phyloP scores from a whole-genome alignment of 2,329 filamentous ascomycete genomes.

The Arthrobotrys sphaeroides region DNA sequence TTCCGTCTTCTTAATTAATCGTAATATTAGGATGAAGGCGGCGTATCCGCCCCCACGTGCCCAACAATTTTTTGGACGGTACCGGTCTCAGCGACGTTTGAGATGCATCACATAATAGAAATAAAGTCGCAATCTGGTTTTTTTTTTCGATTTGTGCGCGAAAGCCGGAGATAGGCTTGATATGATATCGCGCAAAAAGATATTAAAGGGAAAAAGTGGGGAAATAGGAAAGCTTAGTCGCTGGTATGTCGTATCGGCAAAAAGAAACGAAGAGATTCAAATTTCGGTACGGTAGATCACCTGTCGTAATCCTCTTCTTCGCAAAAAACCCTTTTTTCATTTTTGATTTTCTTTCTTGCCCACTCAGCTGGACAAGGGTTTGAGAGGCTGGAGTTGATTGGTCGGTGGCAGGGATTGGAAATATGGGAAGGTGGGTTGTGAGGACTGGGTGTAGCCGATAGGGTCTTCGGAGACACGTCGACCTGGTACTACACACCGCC shows the following conservation, averaged over 20 bases:
- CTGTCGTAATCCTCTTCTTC: constrained; percentile 27
- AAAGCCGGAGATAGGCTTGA: constrained; percentile 1
- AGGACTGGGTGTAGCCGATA: constrained; percentile 25
- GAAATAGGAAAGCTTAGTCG: no score
- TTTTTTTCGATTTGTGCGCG: no score
- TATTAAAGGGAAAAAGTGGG: background rate
- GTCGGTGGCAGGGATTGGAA: constrained; percentile 11
- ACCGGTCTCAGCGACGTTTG: background rate
- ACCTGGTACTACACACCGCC: constrained; percentile 33
- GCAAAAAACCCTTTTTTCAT: constrained; percentile 26
- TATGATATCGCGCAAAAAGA: constrained; percentile 15
- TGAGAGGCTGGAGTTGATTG: constrained; percentile 17
- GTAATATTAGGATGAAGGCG: background rate
- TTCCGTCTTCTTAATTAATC: no score
- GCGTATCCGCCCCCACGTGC: constrained; percentile 27
- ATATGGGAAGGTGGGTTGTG: constrained; percentile 12
- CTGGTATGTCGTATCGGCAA: background rate
- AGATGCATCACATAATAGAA: constrained; percentile 27
- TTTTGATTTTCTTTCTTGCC: no score
- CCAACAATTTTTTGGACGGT: background rate
- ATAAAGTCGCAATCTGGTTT: background rate
- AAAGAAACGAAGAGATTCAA: background rate
- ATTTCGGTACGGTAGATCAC: background rate
- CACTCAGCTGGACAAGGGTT: constrained; percentile 31
- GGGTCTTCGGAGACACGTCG: constrained; percentile 36